Evolutionary conservation across 1,284 basidiomycete genomes (phyloP).

Genomic region (Marasmius fiardii): DNA sequence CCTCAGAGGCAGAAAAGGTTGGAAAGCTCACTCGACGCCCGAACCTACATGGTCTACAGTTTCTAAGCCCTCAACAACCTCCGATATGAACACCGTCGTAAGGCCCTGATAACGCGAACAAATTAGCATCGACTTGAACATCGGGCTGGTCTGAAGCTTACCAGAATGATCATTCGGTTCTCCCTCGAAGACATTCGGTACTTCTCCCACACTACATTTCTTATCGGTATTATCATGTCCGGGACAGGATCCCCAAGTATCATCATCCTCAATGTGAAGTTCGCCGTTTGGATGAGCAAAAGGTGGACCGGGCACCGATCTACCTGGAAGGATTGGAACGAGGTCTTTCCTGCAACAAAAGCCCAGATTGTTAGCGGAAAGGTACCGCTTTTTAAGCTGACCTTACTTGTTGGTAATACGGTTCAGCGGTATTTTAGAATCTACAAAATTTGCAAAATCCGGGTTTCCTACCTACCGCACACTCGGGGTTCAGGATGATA

Average conservation of each 20-base stretch:
- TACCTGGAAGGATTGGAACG: conserved; percentile 25
- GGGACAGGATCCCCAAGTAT: conserved; percentile 31
- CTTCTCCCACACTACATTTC: conserved; percentile 28
- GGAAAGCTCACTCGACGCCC: too few relatives aligned
- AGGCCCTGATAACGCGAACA: conserved; percentile 10
- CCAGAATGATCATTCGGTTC: conserved; percentile 27
- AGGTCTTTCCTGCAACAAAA: conserved; percentile 21
- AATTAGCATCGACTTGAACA: too few relatives aligned
- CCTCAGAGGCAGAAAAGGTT: too few relatives aligned
- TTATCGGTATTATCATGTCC: conserved; percentile 32
- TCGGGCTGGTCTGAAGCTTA: too few relatives aligned
- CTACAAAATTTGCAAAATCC: conserved; percentile 17
- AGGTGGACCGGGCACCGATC: too few relatives aligned
- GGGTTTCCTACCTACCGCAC: conserved; percentile 16
- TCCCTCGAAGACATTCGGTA: conserved; percentile 25
- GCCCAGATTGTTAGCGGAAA: too few relatives aligned
- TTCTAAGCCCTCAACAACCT: too few relatives aligned
- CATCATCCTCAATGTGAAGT: conserved; percentile 33
- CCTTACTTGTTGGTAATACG: conserved; percentile 20
- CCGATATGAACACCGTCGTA: conserved; percentile 31
- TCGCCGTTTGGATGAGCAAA: conserved; percentile 39
- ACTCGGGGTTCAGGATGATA: too few relatives aligned
- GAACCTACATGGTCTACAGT: too few relatives aligned
- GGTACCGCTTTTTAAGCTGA: too few relatives aligned
- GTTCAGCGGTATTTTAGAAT: conserved; percentile 13